These are phyloP conservation scores for Ophioceras dolichostomum DNA, from an alignment of 2,329 filamentous ascomycete genomes.

Conservation along the genomic window DNA sequence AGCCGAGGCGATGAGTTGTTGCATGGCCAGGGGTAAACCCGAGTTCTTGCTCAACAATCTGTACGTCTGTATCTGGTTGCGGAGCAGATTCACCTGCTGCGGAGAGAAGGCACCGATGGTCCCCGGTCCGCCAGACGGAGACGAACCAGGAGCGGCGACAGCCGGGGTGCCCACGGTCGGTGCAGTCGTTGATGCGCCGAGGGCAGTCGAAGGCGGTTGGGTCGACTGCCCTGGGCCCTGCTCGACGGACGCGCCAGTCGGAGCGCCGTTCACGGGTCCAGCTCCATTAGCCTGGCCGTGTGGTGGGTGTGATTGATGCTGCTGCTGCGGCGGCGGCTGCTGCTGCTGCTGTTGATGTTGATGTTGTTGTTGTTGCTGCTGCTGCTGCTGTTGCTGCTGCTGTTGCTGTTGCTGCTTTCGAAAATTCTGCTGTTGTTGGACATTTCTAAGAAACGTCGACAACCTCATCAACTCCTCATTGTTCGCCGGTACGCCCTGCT, in stretches of 20 bases:
- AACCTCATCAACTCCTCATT: constrained; percentile 84
- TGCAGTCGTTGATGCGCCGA: constrained; percentile 24
- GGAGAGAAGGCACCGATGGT: constrained; percentile 54
- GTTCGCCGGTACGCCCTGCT: constrained; percentile 63
- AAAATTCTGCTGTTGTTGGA: constrained; percentile 30
- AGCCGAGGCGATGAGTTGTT: constrained; percentile 71
- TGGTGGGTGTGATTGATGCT: too few relatives aligned
- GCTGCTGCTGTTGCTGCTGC: constrained; percentile 17
- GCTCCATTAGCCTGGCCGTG: constrained; percentile 38
- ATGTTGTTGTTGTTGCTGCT: background rate
- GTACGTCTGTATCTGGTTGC: constrained; percentile 84
- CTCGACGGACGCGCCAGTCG: constrained; percentile 23
- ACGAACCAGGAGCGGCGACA: constrained; percentile 11
- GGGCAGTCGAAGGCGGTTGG: constrained; percentile 20
- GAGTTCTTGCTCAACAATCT: constrained; percentile 81
- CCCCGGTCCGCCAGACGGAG: constrained; percentile 13
- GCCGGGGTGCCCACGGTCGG: constrained; percentile 12
- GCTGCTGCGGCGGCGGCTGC: constrained; percentile 24
- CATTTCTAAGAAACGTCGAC: constrained; percentile 58
- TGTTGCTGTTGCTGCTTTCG: constrained; percentile 20
- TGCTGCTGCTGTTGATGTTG: constrained; percentile 25
- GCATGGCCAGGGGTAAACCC: constrained; percentile 64
- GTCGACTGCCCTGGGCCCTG: constrained; percentile 18
- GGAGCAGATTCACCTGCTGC: constrained; percentile 67
- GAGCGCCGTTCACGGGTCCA: constrained; percentile 38